Conservation (phyloP, 1,284 basidiomycete species). For the Anthracocystis setariae region DNA sequence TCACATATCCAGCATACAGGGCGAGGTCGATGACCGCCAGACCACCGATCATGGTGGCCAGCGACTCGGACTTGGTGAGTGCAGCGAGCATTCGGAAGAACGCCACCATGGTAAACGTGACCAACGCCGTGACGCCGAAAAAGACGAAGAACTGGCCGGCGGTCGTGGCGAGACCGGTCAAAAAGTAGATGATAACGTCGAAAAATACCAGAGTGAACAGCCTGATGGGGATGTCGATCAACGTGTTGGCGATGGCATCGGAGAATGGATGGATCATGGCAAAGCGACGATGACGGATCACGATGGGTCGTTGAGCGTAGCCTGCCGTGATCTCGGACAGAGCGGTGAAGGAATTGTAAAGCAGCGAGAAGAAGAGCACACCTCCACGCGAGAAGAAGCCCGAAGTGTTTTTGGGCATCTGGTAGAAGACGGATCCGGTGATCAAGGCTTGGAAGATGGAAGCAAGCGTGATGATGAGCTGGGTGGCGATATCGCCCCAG, state of each 20-base stretch:
- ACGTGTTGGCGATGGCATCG: slow-evolving; percentile 48
- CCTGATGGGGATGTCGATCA: slow-evolving; percentile 60
- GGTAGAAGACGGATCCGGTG: slow-evolving; percentile 80
- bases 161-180: slow-evolving; percentile 46
- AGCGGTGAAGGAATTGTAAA: slow-evolving; percentile 70
- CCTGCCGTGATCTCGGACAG: slow-evolving; percentile 63
- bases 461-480: slow-evolving; percentile 62
- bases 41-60: slow-evolving; percentile 57
- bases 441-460: slow-evolving; percentile 74
- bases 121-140: slow-evolving; percentile 35
- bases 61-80: slow-evolving; percentile 35
- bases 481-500: slow-evolving; percentile 72
- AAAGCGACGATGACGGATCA: slow-evolving; percentile 57
- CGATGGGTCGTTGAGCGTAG: slow-evolving; percentile 56
- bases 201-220: slow-evolving; percentile 43
- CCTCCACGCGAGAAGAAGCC: slow-evolving; percentile 84
- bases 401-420: slow-evolving; percentile 74
- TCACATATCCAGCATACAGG: slow-evolving; percentile 60
- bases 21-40: slow-evolving; percentile 53
- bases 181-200: slow-evolving; percentile 59
- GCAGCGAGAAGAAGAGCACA: slow-evolving; percentile 59
- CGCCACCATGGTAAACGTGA: slow-evolving; percentile 56
- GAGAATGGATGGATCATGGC: slow-evolving; percentile 59
- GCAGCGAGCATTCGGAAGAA: slow-evolving; percentile 58
- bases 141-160: slow-evolving; percentile 61